A percentile compares a stretch with the other conserved stretches of the same genome.
phyloP scores from a whole-genome alignment of 805 yeast species.

The Zygoascus bituminiphila region DNA sequence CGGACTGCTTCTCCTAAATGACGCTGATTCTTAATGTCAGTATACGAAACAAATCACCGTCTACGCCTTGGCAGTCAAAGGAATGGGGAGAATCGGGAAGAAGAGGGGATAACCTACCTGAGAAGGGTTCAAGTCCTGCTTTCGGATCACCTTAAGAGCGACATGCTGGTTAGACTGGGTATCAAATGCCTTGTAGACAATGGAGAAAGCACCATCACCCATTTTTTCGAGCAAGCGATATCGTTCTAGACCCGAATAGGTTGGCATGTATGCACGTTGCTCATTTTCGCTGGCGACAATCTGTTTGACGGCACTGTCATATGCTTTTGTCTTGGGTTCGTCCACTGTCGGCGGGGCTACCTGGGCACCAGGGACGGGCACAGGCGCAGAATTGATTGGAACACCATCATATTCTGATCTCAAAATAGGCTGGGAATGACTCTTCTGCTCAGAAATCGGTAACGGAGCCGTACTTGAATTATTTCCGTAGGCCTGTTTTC shows the following conservation, averaged over 20 bases:
- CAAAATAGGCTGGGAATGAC: constrained; percentile 1
- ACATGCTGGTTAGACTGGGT: constrained; percentile 37
- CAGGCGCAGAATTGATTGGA: too few species aligned
- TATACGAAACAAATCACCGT: too few species aligned
- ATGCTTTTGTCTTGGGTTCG: constrained; percentile 22
- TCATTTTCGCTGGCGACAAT: constrained; percentile 34
- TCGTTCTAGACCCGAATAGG: constrained; percentile 33
- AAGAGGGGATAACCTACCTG: constrained; percentile 24
- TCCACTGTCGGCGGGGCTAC: neutral
- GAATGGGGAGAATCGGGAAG: neutral
- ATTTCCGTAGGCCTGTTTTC: constrained; percentile 42
- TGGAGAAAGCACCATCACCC: constrained; percentile 79
- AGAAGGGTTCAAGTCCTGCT: constrained; percentile 37
- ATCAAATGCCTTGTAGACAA: constrained; percentile 67
- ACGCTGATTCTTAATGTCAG: constrained; percentile 4
- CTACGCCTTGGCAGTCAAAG: neutral
- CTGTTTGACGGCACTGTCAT: constrained; percentile 31
- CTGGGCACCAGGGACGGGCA: constrained; percentile 1
- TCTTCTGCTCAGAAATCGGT: neutral
- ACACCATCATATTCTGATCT: neutral
- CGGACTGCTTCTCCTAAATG: constrained; percentile 11
- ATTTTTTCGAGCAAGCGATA: constrained; percentile 33
- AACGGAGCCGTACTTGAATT: neutral
- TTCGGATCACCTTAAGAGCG: constrained; percentile 72
- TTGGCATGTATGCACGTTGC: constrained; percentile 26